phyloP scores from a whole-genome alignment of 176 grass and related monocot species.

The Ampelocalamus luodianensis region DNA sequence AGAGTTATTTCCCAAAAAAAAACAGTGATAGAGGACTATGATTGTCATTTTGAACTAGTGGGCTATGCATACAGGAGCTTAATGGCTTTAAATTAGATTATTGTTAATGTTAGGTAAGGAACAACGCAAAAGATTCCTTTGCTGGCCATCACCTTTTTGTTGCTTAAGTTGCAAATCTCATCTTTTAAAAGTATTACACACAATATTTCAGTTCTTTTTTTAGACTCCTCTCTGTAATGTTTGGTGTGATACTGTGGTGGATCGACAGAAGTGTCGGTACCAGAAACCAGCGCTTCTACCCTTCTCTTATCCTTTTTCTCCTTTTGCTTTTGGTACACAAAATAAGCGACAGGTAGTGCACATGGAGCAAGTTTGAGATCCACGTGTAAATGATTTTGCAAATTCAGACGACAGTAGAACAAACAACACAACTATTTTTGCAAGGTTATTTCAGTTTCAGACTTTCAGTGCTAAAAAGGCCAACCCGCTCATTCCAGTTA shows the following conservation, averaged over 20 bases:
- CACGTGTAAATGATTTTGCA: neutral
- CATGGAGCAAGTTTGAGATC: neutral
- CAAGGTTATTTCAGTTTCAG: neutral
- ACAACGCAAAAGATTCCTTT: neutral
- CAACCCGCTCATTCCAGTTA: neutral
- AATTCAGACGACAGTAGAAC: neutral
- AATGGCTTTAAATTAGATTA: neutral
- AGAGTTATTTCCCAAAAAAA: no score
- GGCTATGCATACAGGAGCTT: neutral
- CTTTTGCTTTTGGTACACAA: neutral
- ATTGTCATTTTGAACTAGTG: neutral
- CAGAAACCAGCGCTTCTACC: neutral
- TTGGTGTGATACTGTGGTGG: conserved; percentile 35
- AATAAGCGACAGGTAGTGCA: neutral
- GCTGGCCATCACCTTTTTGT: neutral
- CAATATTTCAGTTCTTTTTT: neutral
- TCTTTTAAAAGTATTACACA: neutral
- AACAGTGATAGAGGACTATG: no score
- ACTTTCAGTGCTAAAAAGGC: neutral
- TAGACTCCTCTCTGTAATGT: conserved; percentile 4
- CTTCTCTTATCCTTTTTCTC: neutral
- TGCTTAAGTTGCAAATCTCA: conserved; percentile 28
- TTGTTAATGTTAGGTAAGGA: neutral
- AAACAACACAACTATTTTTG: neutral
- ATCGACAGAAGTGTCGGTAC: neutral